Conservation (phyloP, 306 rosid genomes). For the Ziziphus jujuba region DNA sequence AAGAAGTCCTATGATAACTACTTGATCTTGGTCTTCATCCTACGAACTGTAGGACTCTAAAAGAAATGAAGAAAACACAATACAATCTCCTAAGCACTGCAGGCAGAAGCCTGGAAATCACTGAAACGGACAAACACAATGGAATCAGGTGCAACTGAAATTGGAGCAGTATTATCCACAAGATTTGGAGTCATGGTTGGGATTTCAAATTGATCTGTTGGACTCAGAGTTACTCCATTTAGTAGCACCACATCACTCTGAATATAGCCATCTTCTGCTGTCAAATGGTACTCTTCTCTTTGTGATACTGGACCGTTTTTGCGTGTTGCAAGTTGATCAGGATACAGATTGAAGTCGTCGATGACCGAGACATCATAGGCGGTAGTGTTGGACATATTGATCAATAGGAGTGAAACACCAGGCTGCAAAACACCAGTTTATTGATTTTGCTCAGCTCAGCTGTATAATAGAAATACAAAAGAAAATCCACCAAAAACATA, state of each 20-base stretch:
- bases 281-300: constrained; percentile 64
- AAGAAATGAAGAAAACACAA: too few relatives aligned
- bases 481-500: too few relatives aligned
- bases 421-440: constrained; percentile 12
- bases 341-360: constrained; percentile 32
- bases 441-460: too few relatives aligned
- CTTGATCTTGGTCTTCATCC: too few relatives aligned
- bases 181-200: constrained; percentile 39
- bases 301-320: not conserved
- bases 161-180: constrained; percentile 37
- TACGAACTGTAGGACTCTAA: too few relatives aligned
- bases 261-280: constrained; percentile 49
- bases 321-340: not conserved
- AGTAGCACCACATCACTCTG: constrained; percentile 46
- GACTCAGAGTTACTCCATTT: constrained; percentile 45
- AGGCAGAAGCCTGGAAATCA: too few relatives aligned
- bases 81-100: too few relatives aligned
- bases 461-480: not conserved
- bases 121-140: too few relatives aligned
- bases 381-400: constrained; percentile 49
- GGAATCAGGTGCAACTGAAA: constrained; percentile 10
- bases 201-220: constrained; percentile 30
- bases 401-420: constrained; percentile 46
- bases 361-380: constrained; percentile 22
- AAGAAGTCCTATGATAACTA: too few relatives aligned